Percentiles rank a stretch among this genome's conserved stretches.
These are phyloP conservation scores for Piromyces finnis DNA, from an alignment of 192 early-diverging fungal species.

Conservation along the genomic window DNA sequence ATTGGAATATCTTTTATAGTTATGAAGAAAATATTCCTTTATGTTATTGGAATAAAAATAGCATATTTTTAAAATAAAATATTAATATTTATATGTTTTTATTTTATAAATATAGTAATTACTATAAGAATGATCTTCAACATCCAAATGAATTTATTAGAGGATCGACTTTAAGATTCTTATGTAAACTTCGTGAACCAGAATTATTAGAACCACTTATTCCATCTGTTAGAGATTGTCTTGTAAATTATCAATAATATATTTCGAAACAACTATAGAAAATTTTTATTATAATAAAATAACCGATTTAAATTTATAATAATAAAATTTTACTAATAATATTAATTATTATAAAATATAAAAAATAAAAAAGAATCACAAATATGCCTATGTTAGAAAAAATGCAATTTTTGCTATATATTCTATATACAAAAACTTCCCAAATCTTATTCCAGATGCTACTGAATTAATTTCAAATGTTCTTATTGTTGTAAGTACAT, in stretches of 20 bases:
- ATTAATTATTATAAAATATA: too few relatives aligned
- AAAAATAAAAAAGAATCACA: constrained; percentile 47
- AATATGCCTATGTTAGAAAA: constrained; percentile 94
- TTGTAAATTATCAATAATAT: constrained; percentile 23
- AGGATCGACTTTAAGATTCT: constrained; percentile 77
- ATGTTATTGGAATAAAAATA: too few relatives aligned
- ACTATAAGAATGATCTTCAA: constrained; percentile 84
- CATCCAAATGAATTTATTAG: constrained; percentile 98
- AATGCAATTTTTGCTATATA: constrained; percentile 91
- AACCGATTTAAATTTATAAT: too few relatives aligned
- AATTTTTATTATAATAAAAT: too few relatives aligned
- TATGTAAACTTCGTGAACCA: constrained; percentile 87
- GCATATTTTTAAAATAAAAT: background rate
- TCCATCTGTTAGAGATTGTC: constrained; percentile 68
- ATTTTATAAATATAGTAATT: constrained; percentile 38
- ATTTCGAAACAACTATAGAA: too few relatives aligned
- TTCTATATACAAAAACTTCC: constrained; percentile 71
- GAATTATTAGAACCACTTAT: constrained; percentile 89
- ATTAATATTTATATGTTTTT: too few relatives aligned
- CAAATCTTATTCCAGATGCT: constrained; percentile 87
- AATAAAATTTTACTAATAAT: too few relatives aligned
- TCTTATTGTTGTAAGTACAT: constrained; percentile 12
- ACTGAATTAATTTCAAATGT: constrained; percentile 65
- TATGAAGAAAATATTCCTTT: too few relatives aligned
- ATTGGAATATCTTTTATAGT: too few relatives aligned